A percentile compares a stretch with the other conserved stretches of the same genome.
These are phyloP conservation scores for Penicillium decumbens DNA, from an alignment of 2,329 filamentous ascomycete genomes.

Conservation along the genomic window DNA sequence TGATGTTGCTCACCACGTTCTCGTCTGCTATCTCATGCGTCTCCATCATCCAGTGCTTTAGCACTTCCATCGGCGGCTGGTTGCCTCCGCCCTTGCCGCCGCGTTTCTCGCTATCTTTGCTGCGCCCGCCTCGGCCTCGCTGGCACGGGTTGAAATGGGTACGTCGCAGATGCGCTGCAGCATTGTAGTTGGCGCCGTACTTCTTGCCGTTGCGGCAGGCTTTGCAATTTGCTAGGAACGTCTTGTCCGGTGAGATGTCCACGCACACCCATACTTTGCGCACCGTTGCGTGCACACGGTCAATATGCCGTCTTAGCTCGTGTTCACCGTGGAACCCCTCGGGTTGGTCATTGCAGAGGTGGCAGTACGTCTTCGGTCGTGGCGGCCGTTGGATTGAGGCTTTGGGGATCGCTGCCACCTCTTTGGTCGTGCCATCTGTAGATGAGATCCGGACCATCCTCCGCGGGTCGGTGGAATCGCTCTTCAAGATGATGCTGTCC, in stretches of 20 bases:
- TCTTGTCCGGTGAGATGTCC: slow-evolving; percentile 55
- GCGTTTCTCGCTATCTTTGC: slow-evolving; percentile 56
- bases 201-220: slow-evolving; percentile 70
- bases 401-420: slow-evolving; percentile 53
- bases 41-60: slow-evolving; percentile 60
- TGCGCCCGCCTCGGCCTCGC: slow-evolving; percentile 50
- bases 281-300: slow-evolving; percentile 59
- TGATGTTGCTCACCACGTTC: neutral
- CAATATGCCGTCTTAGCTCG: slow-evolving; percentile 66
- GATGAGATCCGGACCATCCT: slow-evolving; percentile 51
- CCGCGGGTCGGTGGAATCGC: slow-evolving; percentile 33
- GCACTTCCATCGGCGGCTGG: slow-evolving; percentile 55
- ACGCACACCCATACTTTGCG: slow-evolving; percentile 61
- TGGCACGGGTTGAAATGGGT: slow-evolving; percentile 76
- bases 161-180: slow-evolving; percentile 80
- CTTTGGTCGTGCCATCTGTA: slow-evolving; percentile 51
- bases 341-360: slow-evolving; percentile 64
- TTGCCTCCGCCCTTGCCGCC: slow-evolving; percentile 61
- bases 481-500: slow-evolving; percentile 29
- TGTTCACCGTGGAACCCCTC: slow-evolving; percentile 83
- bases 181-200: slow-evolving; percentile 92
- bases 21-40: slow-evolving; percentile 47
- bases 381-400: slow-evolving; percentile 60
- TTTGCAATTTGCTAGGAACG: slow-evolving; percentile 76
- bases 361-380: slow-evolving; percentile 67